Evolutionary conservation across 345 rosid genomes (phyloP), one percentile per base, ranked within the genome.

Genomic region (Arabis hirsuta): DNA sequence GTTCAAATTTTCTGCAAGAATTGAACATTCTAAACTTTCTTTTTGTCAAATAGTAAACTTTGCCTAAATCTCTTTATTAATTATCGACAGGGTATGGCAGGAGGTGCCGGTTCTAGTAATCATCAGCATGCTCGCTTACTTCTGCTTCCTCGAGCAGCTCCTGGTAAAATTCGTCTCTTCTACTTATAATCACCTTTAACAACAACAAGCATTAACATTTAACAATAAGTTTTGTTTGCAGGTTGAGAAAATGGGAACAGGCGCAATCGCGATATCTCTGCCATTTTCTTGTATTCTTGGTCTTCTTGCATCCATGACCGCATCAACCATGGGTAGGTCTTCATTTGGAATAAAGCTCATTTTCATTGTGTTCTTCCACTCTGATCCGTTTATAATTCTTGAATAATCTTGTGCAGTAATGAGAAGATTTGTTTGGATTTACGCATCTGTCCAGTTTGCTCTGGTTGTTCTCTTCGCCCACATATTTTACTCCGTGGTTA

Each of bases 71-170:
- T 31, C 9, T 47, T 11, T 42, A n/a, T 68, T 8, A 38, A 72
- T 3, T 79, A 32, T 76, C 50, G 39, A 64, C 77, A 93, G 98
- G 84, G 77, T 89, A 43, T 91, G 98, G 97, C 97, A 88, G 82
- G 97, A 94, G 82, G 90, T 86, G 2, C 96, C 97, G 1, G 80
- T 87, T 66, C 90, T 95, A 9, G 85, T 95, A 60, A 84, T 89
- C 36, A 78, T 94, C 76, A 94, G 96, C 85, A 89, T 90, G 91
- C 95, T 89, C 32, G 85, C 91, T 19, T 94, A 90, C 81, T 94
- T 94, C 74, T 94, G 98, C 69, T 90, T 87, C 80, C 95, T 94
- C 0, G 98, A 94, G 83, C 97, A 94, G 80, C 95, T 89, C 14
- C 67, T 94, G 95, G 97, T 90, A 84, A 22, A 22, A 69, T 32